Conservation (phyloP, 805 yeast species). For the Candida schatavii region DNA sequence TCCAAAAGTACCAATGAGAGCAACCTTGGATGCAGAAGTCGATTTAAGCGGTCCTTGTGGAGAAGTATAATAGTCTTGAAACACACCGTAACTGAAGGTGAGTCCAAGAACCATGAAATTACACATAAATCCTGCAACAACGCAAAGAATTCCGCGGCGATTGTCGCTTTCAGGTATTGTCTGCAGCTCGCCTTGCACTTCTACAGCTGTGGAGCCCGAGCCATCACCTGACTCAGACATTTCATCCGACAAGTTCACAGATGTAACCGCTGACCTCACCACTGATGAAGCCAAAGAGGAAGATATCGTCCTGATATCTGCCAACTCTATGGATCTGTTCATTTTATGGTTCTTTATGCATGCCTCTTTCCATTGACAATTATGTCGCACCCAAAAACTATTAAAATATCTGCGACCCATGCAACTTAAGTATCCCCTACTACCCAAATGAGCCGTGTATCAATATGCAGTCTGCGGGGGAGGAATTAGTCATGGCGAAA, state of each 20-base stretch:
- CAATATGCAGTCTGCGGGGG: no score
- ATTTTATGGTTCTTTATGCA: no score
- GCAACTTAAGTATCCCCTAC: no score
- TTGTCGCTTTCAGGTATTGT: not conserved
- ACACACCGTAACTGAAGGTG: conserved; percentile 35
- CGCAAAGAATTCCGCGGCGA: not conserved
- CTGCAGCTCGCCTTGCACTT: no score
- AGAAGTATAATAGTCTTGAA: conserved; percentile 31
- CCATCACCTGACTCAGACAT: not conserved
- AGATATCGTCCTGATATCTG: not conserved
- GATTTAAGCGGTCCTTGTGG: conserved; percentile 24
- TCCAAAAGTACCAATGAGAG: conserved; percentile 33
- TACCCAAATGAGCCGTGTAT: no score
- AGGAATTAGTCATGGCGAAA: no score
- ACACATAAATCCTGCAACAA: conserved; percentile 18
- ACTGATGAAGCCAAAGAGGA: not conserved
- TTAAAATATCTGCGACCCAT: no score
- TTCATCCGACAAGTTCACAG: not conserved
- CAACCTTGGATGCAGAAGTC: conserved; percentile 22
- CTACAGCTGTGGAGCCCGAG: not conserved
- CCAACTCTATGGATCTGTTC: not conserved
- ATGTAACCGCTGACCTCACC: not conserved
- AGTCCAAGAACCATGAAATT: conserved; percentile 36
- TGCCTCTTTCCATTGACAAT: no score
- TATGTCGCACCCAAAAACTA: no score